These are phyloP conservation scores for Globisporangium alternatum DNA, from an alignment of 352 stramenopile species.

Conservation along the genomic window DNA sequence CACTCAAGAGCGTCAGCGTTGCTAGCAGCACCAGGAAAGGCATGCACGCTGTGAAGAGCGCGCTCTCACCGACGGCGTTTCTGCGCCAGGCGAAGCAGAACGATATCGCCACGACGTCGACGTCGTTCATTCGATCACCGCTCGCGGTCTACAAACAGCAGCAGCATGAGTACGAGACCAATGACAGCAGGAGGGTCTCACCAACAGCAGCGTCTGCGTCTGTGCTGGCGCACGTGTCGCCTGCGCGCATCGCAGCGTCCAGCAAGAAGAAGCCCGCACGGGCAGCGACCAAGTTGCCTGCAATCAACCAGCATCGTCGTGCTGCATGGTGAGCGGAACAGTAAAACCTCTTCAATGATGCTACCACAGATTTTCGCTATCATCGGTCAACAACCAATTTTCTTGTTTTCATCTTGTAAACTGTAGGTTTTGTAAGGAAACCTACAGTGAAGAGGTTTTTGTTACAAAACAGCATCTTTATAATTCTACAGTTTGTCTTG, in stretches of 20 bases:
- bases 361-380: not conserved
- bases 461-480: not conserved
- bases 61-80: constrained; percentile 55
- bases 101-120: not conserved
- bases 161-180: not conserved
- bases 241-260: not conserved
- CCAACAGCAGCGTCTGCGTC: not conserved
- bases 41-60: constrained; percentile 1
- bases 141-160: constrained; percentile 19
- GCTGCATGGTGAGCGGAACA: not conserved
- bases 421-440: not conserved
- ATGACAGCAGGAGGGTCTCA: not conserved
- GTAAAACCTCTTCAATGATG: not conserved
- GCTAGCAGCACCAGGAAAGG: not conserved
- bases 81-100: constrained; percentile 23
- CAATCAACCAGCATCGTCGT: constrained; percentile 2
- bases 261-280: constrained; percentile 4
- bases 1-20: constrained; percentile 6
- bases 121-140: constrained; percentile 20
- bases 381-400: not conserved
- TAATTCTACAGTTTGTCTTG: not conserved
- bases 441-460: not conserved
- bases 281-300: constrained; percentile 10
- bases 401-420: not conserved
- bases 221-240: constrained; percentile 8